Evolutionary conservation across 352 stramenopile species (phyloP), one percentile per base, ranked within the genome.

Genomic region (Globisporangium cylindrosporum): DNA sequence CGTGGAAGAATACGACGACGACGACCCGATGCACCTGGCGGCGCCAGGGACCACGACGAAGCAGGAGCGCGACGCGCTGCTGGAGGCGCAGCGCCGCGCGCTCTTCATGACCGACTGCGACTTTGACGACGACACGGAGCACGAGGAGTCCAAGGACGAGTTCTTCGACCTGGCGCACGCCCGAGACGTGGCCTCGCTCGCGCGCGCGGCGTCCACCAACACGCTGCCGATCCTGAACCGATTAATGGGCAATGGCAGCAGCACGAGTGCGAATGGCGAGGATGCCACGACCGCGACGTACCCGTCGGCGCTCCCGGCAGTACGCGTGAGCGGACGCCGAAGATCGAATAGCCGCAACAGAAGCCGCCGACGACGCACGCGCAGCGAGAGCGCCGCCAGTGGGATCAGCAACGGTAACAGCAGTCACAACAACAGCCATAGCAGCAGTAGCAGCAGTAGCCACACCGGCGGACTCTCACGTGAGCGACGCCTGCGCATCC

Each of bases 401-500:
- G 65, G 66, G 15, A 58, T 58, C 22, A 72, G 65, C 15, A 38
- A 25, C 15, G 41, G 41, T 15, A 59, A 7, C 66, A 69, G 41
- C 41, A 49, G 41, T 20, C 15, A 53, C 62, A 66, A 58, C 66
- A 86, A 58, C 69, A 81, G 68, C 61, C 75, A 68, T 46, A 74
- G 57, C 66, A 78, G 46, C 72, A 32, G 29, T 8, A 32, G 67
- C 73, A 74, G 71, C 66, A n/a, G 64, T 53, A 22, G 67, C 61
- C 32, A 64, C 66, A 6, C 64, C 59, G 27, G 63, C 64, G 67
- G 62, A 2, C 57, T 56, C 15, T 49, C 54, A 0, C 73, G 20
- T n/a, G 46, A 77, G 57, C 77, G 80, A 25, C 79, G 82, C 20
- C 71, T 90, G 41, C 79, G 81, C 32, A 88, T 92, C 70, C 68